phyloP scores from a whole-genome alignment of 345 rosid species.

The Populus deltoides region DNA sequence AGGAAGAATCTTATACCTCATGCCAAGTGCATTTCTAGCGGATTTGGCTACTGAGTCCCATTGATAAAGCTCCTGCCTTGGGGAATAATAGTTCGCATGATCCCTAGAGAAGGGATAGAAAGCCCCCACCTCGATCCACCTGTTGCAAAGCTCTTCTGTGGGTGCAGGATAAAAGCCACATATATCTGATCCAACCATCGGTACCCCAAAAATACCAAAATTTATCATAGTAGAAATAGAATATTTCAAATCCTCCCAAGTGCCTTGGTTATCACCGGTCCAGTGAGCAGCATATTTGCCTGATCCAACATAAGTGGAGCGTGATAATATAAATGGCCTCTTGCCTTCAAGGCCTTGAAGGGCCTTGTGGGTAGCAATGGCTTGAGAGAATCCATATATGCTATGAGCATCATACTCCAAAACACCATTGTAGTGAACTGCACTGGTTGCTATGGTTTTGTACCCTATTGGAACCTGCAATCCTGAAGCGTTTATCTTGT shows the following conservation, averaged over 20 bases:
- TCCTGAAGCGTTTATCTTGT: slow-evolving; percentile 93
- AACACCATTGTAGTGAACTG: slow-evolving; percentile 86
- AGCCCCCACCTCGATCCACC: slow-evolving; percentile 95
- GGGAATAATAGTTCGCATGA: slow-evolving; percentile 87
- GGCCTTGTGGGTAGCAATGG: slow-evolving; percentile 85
- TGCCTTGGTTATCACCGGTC: slow-evolving; percentile 96
- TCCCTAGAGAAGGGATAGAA: slow-evolving; percentile 96
- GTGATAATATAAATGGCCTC: slow-evolving; percentile 80
- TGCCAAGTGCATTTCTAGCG: slow-evolving; percentile 89
- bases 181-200: slow-evolving; percentile 96
- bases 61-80: slow-evolving; percentile 95
- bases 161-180: slow-evolving; percentile 94
- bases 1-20: slow-evolving; percentile 87
- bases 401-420: slow-evolving; percentile 92
- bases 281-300: slow-evolving; percentile 92
- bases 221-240: slow-evolving; percentile 88
- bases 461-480: slow-evolving; percentile 63
- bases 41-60: slow-evolving; percentile 82
- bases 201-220: slow-evolving; percentile 88
- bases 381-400: slow-evolving; percentile 81
- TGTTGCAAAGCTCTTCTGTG: slow-evolving; percentile 92
- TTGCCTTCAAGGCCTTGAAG: slow-evolving; percentile 72
- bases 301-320: slow-evolving; percentile 88
- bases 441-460: slow-evolving; percentile 94
- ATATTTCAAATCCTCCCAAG: slow-evolving; percentile 82